Base-by-base conservation (phyloP, 108 stramenopile species). In the Nitzschia sp. region DNA sequence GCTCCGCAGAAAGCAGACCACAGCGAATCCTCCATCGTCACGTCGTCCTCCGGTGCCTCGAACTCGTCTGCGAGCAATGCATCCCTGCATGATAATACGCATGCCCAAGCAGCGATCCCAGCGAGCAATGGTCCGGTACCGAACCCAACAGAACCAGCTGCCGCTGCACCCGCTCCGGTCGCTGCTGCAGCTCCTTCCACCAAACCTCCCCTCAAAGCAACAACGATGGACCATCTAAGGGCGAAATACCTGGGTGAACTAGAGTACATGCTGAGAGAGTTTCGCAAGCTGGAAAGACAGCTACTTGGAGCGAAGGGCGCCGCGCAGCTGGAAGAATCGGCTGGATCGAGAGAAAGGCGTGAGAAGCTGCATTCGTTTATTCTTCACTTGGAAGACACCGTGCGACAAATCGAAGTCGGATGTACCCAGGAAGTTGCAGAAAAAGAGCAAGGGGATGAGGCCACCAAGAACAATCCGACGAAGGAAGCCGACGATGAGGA, bases 331-430 rank as follows among this genome's bases (percentile, higher is more conserved):
- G 75, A 72, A 45, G 92, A 93, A 69, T 74, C 85, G 4, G 80
- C 77, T 17, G 92, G 87, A 3, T 85, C 83, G 16, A 63, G 80
- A 53, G 87, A 88, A 81, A 81, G 92, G 52, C 69, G 92, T 41
- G 92, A 93, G 63, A 93, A 93, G 72, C 74, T 93, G 53, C 92
- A 93, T 54, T 84, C 84, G 3, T 93, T 93, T 66, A 93, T 93
- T 58, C 34, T 85, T 41, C 92, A 93, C 69, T 59, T 93, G 30
- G 84, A 90, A 64, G 92, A 93, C 45, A 90, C 89, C 3, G 77
- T 90, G 46, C 71, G 85, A 32, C 89, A 93, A 64, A 86, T 93
- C 56, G 72, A 82, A 21, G 72, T 75, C 23, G 89, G 89, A 1
- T 83, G 85, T 53, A 56, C 73, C 26, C 15, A 73, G 31, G 88